Evolutionary conservation across 345 rosid genomes (phyloP), one percentile per base, ranked within the genome.

Genomic region (Eucalyptus erythrocorys): DNA sequence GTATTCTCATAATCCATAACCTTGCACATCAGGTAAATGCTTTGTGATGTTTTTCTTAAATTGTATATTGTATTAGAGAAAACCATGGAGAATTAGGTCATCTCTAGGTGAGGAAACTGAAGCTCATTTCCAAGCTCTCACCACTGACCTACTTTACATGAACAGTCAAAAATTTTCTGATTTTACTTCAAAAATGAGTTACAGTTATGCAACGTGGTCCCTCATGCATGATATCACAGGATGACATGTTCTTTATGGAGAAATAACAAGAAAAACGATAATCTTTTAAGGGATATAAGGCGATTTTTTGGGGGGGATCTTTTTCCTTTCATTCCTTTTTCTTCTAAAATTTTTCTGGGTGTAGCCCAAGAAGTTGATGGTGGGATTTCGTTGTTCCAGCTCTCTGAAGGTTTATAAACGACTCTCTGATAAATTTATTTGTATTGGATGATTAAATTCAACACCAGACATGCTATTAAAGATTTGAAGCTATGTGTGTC

Each of bases 1-100:
- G 96, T 89, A 90, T 97, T 89, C 96, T 96, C 45, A 91, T 96
- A 42, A 96, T 98, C 87, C 99, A 97, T 92, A 98, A 98, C 93
- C 99, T 98, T 43, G 96, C 98, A 48, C 99, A 98, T 92, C 99
- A 98, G 97, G 99, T 96, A 89, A 48, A 55, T 89, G 80, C 66
- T 82, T 57, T 40, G 47, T 76, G 84, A 40, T 76, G 47, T 87
- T 89, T 87, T 86, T 34, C 61, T 81, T 40, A 48, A 48, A 88
- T 34, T 76, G 40, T 51, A n/a, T 71, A 71, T 91, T 40, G 85
- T 13, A 86, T 37, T 32, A 2, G 84, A 40, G 45, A 76, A 76
- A 21, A 40, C 47, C 47, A 76, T 21, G 82, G 40, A 40, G 82
- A 76, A 76, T 76, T 37, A 76, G 82, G 47, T 76, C 47, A 6